Evolutionary conservation across 805 yeast genomes (phyloP).

Genomic region (Kuraishia borneana): DNA sequence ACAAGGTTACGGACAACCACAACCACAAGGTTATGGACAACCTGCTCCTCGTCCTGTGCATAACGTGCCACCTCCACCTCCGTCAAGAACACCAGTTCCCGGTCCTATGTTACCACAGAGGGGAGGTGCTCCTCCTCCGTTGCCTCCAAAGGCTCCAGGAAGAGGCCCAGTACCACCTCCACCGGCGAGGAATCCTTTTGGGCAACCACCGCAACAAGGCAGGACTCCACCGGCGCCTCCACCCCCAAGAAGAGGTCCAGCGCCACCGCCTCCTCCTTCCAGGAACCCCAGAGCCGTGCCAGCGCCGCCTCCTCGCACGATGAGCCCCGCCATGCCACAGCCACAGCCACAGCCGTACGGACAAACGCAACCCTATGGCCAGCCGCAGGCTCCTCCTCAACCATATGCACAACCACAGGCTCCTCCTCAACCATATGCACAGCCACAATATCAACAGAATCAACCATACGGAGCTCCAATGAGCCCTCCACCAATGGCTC

Average conservation of each 20-base stretch:
- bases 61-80: slow-evolving; percentile 10
- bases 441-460: slow-evolving; percentile 1
- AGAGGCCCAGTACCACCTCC: slow-evolving; percentile 6
- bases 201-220: too few species aligned
- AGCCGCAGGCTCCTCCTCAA: slow-evolving; percentile 2
- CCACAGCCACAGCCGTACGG: slow-evolving; percentile 9
- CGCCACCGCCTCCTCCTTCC: slow-evolving; percentile 12
- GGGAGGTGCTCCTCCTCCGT: slow-evolving; percentile 7
- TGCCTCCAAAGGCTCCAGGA: slow-evolving; percentile 5
- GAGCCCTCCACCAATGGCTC: not conserved
- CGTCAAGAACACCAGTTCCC: slow-evolving; percentile 4
- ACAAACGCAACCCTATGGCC: slow-evolving; percentile 2
- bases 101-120: not conserved
- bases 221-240: too few species aligned
- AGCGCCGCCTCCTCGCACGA: slow-evolving; percentile 1
- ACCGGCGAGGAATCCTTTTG: slow-evolving; percentile 3
- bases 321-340: slow-evolving; percentile 7
- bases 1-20: slow-evolving; percentile 1
- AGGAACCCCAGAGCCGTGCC: slow-evolving; percentile 4
- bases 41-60: slow-evolving; percentile 19
- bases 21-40: slow-evolving; percentile 4
- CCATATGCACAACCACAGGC: not conserved
- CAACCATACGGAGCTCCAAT: not conserved
- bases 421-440: slow-evolving; percentile 1
- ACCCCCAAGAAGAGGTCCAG: slow-evolving; percentile 10